Conservation (phyloP, 2,329 filamentous ascomycete genomes). For the Fusarium zealandicum region DNA sequence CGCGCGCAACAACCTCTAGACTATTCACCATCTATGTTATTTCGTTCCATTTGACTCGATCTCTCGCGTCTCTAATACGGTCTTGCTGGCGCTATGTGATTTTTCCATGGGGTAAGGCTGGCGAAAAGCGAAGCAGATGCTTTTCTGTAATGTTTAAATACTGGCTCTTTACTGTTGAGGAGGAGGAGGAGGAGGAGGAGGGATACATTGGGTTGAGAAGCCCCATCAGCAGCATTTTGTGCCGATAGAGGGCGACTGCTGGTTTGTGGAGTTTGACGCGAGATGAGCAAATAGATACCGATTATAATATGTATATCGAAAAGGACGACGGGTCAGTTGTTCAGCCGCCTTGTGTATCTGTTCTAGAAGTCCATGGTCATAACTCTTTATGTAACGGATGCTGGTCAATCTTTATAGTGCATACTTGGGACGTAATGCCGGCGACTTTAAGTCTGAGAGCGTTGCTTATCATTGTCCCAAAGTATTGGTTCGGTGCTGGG, state of each 20-base stretch:
- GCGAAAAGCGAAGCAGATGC: conserved; percentile 31
- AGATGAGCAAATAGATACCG: conserved; percentile 15
- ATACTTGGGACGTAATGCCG: too few species aligned
- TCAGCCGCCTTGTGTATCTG: neutral
- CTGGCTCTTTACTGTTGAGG: conserved; percentile 39
- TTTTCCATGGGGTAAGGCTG: conserved; percentile 21
- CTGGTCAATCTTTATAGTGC: too few species aligned
- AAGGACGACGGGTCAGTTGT: neutral
- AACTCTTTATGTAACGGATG: too few species aligned
- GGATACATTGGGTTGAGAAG: neutral
- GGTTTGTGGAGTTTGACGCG: conserved; percentile 28
- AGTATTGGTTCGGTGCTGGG: too few species aligned
- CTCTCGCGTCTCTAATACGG: conserved; percentile 25
- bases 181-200: too few species aligned
- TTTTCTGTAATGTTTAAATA: conserved; percentile 43
- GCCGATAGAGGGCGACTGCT: conserved; percentile 22
- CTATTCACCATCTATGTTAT: conserved; percentile 3
- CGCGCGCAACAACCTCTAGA: conserved; percentile 3
- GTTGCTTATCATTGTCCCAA: too few species aligned
- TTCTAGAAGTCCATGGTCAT: neutral
- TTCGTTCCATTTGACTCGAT: conserved; percentile 11
- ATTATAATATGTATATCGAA: conserved; percentile 6
- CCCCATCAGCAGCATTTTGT: conserved; percentile 2
- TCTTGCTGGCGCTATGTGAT: conserved; percentile 31
- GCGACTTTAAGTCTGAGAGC: too few species aligned